Evolutionary conservation across 306 rosid genomes (phyloP).

Genomic region (Cucumis sativus): Cucumber_9930_V3 NC_026661.2:19599501-19600000

Average conservation of each 20-base stretch:
- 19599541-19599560: not conserved
- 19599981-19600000: not conserved
- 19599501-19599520: slow-evolving; percentile 72
- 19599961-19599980: not conserved
- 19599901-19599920: not conserved
- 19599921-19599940: not conserved
- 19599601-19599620: slow-evolving; percentile 88
- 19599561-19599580: slow-evolving; percentile 18
- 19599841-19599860: not conserved
- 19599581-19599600: slow-evolving; percentile 71
- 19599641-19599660: slow-evolving; percentile 95
- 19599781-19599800: not conserved
- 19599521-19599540: slow-evolving; percentile 10
- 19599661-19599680: slow-evolving; percentile 94
- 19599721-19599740: not conserved
- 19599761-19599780: not conserved
- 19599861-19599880: not conserved
- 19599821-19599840: not conserved
- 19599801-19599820: not conserved
- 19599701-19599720: not conserved
- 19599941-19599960: not conserved
- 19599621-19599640: slow-evolving; percentile 87
- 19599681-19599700: slow-evolving; percentile 28
- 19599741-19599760: not conserved
- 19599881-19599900: not conserved